Conservation (phyloP, 306 rosid genomes). For the Gillenia trifoliata region DNA sequence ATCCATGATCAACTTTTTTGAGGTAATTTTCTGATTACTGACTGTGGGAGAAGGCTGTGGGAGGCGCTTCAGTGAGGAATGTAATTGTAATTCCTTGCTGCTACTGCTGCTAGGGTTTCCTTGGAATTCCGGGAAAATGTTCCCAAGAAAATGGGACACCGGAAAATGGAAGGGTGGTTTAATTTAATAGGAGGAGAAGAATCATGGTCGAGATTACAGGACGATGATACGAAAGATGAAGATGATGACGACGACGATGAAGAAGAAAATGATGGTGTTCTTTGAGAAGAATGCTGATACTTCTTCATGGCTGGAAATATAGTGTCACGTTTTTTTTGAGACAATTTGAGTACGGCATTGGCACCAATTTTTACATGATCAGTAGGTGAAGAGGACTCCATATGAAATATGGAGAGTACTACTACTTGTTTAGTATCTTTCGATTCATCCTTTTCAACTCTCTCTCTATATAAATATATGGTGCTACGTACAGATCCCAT, state of each 20-base stretch:
- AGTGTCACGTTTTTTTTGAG: slow-evolving; percentile 31
- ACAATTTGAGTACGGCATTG: slow-evolving; percentile 17
- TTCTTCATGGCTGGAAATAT: slow-evolving; percentile 19
- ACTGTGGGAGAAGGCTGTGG: slow-evolving; percentile 62
- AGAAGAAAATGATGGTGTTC: slow-evolving; percentile 53
- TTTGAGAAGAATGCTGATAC: slow-evolving; percentile 29
- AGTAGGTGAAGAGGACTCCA: slow-evolving; percentile 47
- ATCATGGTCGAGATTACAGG: slow-evolving; percentile 32
- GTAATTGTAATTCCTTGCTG: background rate
- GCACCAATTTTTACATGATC: background rate
- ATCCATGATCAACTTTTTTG: slow-evolving; percentile 32
- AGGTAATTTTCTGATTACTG: slow-evolving; percentile 12
- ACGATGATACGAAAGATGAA: slow-evolving; percentile 39
- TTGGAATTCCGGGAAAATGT: slow-evolving; percentile 85
- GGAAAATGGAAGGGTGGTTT: slow-evolving; percentile 47
- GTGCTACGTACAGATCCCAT: slow-evolving; percentile 4
- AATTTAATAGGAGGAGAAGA: slow-evolving; percentile 35
- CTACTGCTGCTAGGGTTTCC: slow-evolving; percentile 53
- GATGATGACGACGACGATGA: slow-evolving; percentile 35
- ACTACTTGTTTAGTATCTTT: too few species aligned
- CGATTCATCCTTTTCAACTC: background rate
- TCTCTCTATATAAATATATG: slow-evolving; percentile 14
- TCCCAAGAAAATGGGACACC: slow-evolving; percentile 99
- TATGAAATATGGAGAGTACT: background rate
- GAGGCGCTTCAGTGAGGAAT: slow-evolving; percentile 37